These are phyloP conservation scores for Botrytis porri DNA, from an alignment of 2,329 filamentous ascomycete species.

Conservation along the genomic window DNA sequence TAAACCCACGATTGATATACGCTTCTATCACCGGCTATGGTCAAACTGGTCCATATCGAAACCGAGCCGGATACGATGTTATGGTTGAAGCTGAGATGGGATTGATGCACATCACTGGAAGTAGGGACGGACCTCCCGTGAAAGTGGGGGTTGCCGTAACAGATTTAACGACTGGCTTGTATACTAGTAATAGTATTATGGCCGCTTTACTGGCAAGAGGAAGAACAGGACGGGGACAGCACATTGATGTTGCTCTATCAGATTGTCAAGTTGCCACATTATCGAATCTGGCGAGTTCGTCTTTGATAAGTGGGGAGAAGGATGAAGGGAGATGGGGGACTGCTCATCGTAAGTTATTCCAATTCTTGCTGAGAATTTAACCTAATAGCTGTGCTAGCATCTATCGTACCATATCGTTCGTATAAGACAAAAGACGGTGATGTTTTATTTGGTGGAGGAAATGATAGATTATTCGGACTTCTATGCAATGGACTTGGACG, in stretches of 20 bases:
- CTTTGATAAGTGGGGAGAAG: conserved; percentile 79
- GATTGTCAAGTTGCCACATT: conserved; percentile 94
- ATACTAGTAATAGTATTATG: conserved; percentile 94
- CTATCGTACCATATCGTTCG: conserved; percentile 91
- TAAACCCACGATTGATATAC: conserved; percentile 88
- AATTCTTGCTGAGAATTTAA: no score
- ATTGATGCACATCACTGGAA: conserved; percentile 96
- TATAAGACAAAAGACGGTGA: conserved; percentile 73
- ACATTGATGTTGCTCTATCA: conserved; percentile 86
- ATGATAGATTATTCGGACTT: conserved; percentile 65
- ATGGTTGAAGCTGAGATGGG: conserved; percentile 99
- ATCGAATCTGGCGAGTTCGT: conserved; percentile 92
- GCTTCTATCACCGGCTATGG: conserved; percentile 97
- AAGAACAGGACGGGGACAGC: conserved; percentile 77
- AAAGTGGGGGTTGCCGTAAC: conserved; percentile 98
- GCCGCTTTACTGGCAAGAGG: conserved; percentile 78
- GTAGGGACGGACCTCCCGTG: conserved; percentile 82
- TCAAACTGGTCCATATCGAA: conserved; percentile 86
- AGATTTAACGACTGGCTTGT: conserved; percentile 90
- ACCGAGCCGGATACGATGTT: conserved; percentile 92
- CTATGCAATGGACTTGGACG: conserved; percentile 58
- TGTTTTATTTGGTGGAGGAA: conserved; percentile 69
- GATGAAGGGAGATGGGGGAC: conserved; percentile 94
- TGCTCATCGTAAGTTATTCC: conserved; percentile 69
- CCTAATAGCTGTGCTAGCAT: conserved; percentile 53